These are phyloP conservation scores for Wickerhamiella azyma DNA, from an alignment of 805 yeast genomes.

Conservation along the genomic window DNA sequence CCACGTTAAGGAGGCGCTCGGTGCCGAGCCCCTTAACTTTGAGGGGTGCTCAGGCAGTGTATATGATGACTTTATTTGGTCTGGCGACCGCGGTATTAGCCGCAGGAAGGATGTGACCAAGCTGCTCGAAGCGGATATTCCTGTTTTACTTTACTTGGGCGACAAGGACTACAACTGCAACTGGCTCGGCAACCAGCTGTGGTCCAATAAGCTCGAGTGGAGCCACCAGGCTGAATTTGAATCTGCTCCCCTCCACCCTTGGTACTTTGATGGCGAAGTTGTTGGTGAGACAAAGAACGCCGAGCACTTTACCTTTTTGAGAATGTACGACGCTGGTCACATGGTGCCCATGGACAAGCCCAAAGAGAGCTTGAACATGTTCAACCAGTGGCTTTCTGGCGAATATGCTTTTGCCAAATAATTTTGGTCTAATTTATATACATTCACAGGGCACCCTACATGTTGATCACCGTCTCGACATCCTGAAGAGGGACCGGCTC, in stretches of 20 bases:
- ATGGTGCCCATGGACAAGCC: slow-evolving; percentile 94
- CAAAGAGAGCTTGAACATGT: slow-evolving; percentile 58
- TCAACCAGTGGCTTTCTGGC: slow-evolving; percentile 74
- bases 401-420: slow-evolving; percentile 27
- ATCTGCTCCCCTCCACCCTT: slow-evolving; percentile 25
- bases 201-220: slow-evolving; percentile 67
- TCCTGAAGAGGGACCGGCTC: slow-evolving; percentile 48
- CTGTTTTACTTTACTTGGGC: slow-evolving; percentile 86
- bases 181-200: slow-evolving; percentile 87
- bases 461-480: slow-evolving; percentile 16
- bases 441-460: neutral
- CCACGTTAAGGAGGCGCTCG: slow-evolving; percentile 61
- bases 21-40: slow-evolving; percentile 59
- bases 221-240: slow-evolving; percentile 40
- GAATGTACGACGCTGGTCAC: slow-evolving; percentile 85
- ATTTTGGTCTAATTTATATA: neutral
- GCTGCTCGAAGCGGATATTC: slow-evolving; percentile 57
- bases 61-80: slow-evolving; percentile 63
- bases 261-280: slow-evolving; percentile 33
- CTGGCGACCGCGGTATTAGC: slow-evolving; percentile 90
- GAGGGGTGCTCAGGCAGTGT: slow-evolving; percentile 45
- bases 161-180: slow-evolving; percentile 94
- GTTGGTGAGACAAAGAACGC: slow-evolving; percentile 63
- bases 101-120: slow-evolving; percentile 60
- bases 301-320: slow-evolving; percentile 62